A percentile compares a stretch with the other conserved stretches of the same genome.
Evolutionary conservation across 2,329 filamentous ascomycete species (phyloP).

Genomic region (Diaporthe longicolla): DNA sequence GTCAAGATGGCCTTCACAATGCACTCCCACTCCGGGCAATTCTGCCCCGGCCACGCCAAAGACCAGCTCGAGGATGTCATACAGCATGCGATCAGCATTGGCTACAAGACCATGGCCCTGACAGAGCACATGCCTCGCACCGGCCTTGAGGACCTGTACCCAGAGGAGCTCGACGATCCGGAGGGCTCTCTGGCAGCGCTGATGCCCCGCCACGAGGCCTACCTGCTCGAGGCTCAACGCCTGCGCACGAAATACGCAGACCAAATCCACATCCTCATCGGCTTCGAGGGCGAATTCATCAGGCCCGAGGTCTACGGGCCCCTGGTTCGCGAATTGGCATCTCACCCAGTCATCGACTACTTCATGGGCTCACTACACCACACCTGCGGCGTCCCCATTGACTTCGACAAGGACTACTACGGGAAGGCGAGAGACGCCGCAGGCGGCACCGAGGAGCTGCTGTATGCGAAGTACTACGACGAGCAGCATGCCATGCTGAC

Average conservation of each 20-base stretch:
- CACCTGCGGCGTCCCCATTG: slow-evolving; percentile 87
- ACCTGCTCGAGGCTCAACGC: slow-evolving; percentile 80
- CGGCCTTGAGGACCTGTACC: slow-evolving; percentile 83
- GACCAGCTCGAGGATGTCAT: slow-evolving; percentile 88
- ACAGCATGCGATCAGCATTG: slow-evolving; percentile 80
- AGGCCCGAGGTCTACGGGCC: slow-evolving; percentile 69
- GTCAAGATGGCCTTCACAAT: slow-evolving; percentile 91
- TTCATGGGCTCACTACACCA: slow-evolving; percentile 96
- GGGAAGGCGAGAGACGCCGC: slow-evolving; percentile 61
- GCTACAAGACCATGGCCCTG: slow-evolving; percentile 86
- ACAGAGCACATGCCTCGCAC: slow-evolving; percentile 96
- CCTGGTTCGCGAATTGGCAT: slow-evolving; percentile 71
- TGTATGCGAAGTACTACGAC: slow-evolving; percentile 91
- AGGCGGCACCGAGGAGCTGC: slow-evolving; percentile 73
- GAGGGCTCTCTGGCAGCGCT: slow-evolving; percentile 64
- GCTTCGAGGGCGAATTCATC: slow-evolving; percentile 96
- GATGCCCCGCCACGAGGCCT: slow-evolving; percentile 74
- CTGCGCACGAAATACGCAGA: slow-evolving; percentile 78
- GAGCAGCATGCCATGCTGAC: slow-evolving; percentile 85
- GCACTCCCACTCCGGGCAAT: slow-evolving; percentile 98
- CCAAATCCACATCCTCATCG: slow-evolving; percentile 85
- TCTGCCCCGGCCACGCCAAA: slow-evolving; percentile 91
- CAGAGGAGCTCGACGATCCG: slow-evolving; percentile 80
- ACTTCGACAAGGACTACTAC: slow-evolving; percentile 82
- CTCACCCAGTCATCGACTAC: slow-evolving; percentile 80